These are phyloP conservation scores for Ogataea naganishii DNA, from an alignment of 805 yeast species.

Conservation along the genomic window DNA sequence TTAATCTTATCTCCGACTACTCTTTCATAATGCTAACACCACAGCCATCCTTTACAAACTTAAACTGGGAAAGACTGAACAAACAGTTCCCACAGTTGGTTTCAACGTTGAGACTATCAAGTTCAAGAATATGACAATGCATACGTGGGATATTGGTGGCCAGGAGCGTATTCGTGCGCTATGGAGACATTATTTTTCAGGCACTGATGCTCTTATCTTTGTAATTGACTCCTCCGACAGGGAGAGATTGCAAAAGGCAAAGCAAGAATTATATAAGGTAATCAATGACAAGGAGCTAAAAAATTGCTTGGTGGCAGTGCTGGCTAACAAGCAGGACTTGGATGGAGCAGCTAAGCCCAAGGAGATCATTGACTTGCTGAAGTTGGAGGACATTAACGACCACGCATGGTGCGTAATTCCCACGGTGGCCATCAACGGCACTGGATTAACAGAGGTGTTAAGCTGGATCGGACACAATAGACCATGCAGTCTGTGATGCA, in stretches of 20 bases:
- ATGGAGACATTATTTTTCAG: conserved; percentile 94
- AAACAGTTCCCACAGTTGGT: conserved; percentile 90
- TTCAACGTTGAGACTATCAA: conserved; percentile 71
- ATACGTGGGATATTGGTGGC: conserved; percentile 89
- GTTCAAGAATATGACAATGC: conserved; percentile 36
- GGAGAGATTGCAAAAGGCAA: conserved; percentile 67
- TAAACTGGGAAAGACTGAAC: conserved; percentile 63
- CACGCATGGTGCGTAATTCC: conserved; percentile 92
- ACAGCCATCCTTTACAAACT: conserved; percentile 70
- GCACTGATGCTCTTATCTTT: conserved; percentile 84
- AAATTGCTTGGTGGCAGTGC: conserved; percentile 68
- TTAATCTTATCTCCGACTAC: neutral
- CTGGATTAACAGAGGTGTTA: conserved; percentile 81
- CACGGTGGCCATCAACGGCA: conserved; percentile 82
- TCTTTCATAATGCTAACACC: neutral
- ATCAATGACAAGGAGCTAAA: conserved; percentile 78
- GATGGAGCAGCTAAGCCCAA: conserved; percentile 66
- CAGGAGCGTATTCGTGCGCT: conserved; percentile 86
- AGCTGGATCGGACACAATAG: conserved; percentile 74
- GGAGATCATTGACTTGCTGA: conserved; percentile 67
- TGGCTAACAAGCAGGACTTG: conserved; percentile 86
- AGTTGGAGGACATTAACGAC: conserved; percentile 48
- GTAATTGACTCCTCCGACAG: conserved; percentile 80
- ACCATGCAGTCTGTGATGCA: neutral
- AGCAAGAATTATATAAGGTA: conserved; percentile 67